phyloP scores from a whole-genome alignment of 257 asterid species.

The Mitragyna speciosa region DNA sequence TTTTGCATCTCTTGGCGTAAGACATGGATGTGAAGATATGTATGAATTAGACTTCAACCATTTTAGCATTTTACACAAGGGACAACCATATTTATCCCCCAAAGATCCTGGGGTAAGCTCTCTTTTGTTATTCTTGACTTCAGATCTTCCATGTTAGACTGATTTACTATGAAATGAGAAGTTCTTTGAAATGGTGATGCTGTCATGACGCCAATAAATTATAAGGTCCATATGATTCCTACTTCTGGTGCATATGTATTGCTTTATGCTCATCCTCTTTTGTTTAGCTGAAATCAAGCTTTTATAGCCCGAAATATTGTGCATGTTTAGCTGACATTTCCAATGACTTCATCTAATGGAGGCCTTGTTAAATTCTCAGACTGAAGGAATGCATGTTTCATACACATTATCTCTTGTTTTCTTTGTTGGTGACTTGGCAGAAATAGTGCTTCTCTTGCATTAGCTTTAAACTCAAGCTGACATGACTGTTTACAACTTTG shows the following conservation, averaged over 20 bases:
- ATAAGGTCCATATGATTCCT: neutral
- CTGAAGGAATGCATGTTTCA: neutral
- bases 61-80: constrained; percentile 27
- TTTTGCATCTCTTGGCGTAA: constrained; percentile 31
- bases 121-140: neutral
- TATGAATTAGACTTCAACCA: constrained; percentile 34
- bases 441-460: no score
- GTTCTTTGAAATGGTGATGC: neutral
- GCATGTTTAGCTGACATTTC: no score
- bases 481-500: no score
- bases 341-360: neutral
- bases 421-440: neutral
- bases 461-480: no score
- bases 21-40: constrained; percentile 36
- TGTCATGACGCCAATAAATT: neutral
- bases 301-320: neutral
- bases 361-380: neutral
- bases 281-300: neutral
- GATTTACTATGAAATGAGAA: neutral
- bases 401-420: neutral
- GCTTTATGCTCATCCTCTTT: neutral
- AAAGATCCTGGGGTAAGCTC: constrained; percentile 29
- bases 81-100: constrained; percentile 22
- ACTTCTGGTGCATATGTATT: neutral
- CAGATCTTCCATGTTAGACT: neutral